These are phyloP conservation scores for Smithsoniella earleae DNA, from an alignment of 163 green algal genomes.

Conservation along the genomic window DNA sequence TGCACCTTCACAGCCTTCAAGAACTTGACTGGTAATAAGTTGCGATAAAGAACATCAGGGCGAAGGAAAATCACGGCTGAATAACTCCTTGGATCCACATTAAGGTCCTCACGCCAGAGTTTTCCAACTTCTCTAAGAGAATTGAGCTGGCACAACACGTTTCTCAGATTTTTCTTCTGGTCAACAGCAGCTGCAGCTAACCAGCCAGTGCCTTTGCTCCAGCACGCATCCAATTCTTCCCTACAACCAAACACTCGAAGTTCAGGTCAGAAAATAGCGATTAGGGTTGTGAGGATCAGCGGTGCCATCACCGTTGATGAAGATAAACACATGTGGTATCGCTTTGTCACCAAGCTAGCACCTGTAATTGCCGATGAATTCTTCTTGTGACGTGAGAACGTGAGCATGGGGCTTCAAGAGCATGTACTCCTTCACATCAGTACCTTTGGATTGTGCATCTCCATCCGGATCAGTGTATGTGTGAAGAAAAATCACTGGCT, in stretches of 20 bases:
- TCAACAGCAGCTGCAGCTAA: neutral
- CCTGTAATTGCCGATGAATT: neutral
- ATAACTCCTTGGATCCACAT: neutral
- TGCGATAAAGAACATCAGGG: slow-evolving; percentile 21
- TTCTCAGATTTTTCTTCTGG: neutral
- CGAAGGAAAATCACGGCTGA: neutral
- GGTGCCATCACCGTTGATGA: too few relatives aligned
- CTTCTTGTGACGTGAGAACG: neutral
- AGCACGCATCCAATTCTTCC: neutral
- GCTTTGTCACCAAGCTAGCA: too few relatives aligned
- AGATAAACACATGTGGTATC: too few relatives aligned
- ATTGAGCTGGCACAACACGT: slow-evolving; percentile 26
- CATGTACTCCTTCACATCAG: neutral
- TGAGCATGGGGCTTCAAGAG: neutral
- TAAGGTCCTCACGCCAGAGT: neutral
- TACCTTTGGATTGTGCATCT: neutral
- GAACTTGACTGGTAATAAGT: too few relatives aligned
- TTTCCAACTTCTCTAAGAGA: slow-evolving; percentile 19
- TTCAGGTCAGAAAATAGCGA: too few relatives aligned
- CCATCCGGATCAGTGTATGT: slow-evolving; percentile 10
- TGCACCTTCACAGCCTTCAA: too few relatives aligned
- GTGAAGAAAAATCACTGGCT: neutral
- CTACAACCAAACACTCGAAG: neutral
- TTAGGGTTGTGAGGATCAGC: too few relatives aligned
- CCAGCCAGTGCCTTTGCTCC: slow-evolving; percentile 10